Evolutionary conservation across 1,284 basidiomycete species (phyloP).

Genomic region (Cutaneotrichosporon dermatis): DNA sequence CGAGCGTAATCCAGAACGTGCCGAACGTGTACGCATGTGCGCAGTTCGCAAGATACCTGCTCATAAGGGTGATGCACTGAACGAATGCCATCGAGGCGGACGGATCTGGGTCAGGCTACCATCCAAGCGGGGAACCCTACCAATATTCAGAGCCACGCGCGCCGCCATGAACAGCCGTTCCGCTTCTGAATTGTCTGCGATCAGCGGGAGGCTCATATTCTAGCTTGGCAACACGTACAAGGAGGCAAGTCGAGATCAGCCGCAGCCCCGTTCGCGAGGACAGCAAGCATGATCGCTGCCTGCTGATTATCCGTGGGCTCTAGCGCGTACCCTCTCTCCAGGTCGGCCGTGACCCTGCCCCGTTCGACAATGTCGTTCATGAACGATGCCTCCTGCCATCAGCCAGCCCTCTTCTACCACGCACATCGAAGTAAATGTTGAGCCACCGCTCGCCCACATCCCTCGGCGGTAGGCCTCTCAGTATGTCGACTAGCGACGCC

Average conservation of each 20-base stretch:
- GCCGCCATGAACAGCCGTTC: conserved; percentile 11
- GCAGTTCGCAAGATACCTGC: conserved; percentile 9
- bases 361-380: conserved; percentile 13
- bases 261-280: conserved; percentile 16
- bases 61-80: conserved; percentile 17
- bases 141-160: conserved; percentile 10
- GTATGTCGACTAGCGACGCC: not conserved
- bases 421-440: conserved; percentile 8
- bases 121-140: no score
- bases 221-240: not conserved
- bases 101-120: not conserved
- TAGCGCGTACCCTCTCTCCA: conserved; percentile 1
- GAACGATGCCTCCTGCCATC: conserved; percentile 8
- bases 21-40: not conserved
- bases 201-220: no score
- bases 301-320: conserved; percentile 11
- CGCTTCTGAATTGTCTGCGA: conserved; percentile 3
- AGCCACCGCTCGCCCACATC: not conserved
- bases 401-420: not conserved
- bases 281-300: conserved; percentile 17
- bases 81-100: conserved; percentile 14
- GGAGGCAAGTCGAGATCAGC: conserved; percentile 15
- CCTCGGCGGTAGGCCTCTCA: not conserved
- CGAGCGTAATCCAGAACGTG: no score
- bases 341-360: conserved; percentile 1